Base-by-base conservation (phyloP, 306 rosid genomes). In the Herpetospermum pedunculosum region DNA sequence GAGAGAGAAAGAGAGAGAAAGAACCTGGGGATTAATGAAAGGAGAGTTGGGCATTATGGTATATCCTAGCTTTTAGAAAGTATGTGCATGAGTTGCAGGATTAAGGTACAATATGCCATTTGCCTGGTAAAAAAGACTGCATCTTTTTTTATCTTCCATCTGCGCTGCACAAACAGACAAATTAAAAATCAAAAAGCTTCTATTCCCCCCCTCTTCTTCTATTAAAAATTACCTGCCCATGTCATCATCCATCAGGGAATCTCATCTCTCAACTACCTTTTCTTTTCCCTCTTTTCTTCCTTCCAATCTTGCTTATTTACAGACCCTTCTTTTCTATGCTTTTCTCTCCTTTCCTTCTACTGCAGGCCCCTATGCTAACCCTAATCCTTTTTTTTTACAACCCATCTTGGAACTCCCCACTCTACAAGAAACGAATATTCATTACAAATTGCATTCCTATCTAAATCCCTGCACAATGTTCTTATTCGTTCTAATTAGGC, bases 11-110 rank as follows among this genome's bases (percentile, higher is more conserved):
- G 85, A 77, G 65, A 49, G 72, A 63, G 75, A 58, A 63, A 80
- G 86, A 75, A 72, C 92, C 81, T 89, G 46, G 96, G 97, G 96
- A 95, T 89, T 89, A 88, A 84, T 81, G 76, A 95, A 89, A 89
- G 97, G 54, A 85, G 75, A 82, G 77, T 77, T 84, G 85, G 84
- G 78, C 43, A 75, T 81, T 80, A 88, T 84, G 87, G 96, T 81
- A 89, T 94, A 87, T 86, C 87, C 84, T 71, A 85, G 85, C 96
- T 91, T 91, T 95, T 88, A 87, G 91, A 95, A 95, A 91, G 99
- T 82, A 84, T 80, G 77, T 78, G 74, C 53, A 78, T 79, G 68
- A 86, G 95, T 89, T 82, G 97, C 96, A 90, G 92, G 76, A 83
- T 87, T 84, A 75, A 84, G 88, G 92, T 89, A 85, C 92, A 83